Evolutionary conservation across 192 early-diverging fungal species (phyloP), one percentile per base, ranked within the genome.

Genomic region (Backusella tuberculispora): DNA sequence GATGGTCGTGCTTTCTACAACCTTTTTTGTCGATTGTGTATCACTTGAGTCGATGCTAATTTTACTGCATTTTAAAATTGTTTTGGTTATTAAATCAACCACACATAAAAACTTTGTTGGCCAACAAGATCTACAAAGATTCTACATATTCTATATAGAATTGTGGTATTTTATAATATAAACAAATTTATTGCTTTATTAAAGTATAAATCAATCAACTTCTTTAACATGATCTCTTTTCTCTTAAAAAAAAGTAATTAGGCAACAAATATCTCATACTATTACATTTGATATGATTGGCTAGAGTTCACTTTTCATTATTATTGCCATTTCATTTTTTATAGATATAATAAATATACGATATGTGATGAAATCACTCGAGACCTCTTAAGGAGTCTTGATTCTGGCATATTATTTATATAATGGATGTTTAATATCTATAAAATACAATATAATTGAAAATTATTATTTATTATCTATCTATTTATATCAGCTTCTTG

Each of bases 1-100:
- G 53, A 10, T 60, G 53, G 21, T 60, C 53, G 53, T 26, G 53
- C 21, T 60, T 19, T 60, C 53, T 60, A 24, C 21, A 60, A 24
- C 53, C 53, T 60, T 60, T 60, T 60, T 60, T 60, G 53, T 60
- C 53, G 53, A 60, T 26, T 60, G 53, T 60, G 53, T 60, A 60
- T 60, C 53, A 60, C 53, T 60, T 9, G 21, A 12, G 21, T 12
- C 26, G 10, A 12, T 60, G 21, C 21, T 26, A 24, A 26, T 24
- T 60, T 60, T 60, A 60, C 19, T 60, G 53, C 21, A 60, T 60
- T 60, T 60, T 60, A 60, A 60, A 26, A 4, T 56, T 56, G 53
- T 3, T 24, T 56, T 60, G 9, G 21, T 60, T 60, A 60, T 12
- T 12, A 60, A 19, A 26, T 60, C 53, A 26, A 26, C 53, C 29